Evolutionary conservation across 352 stramenopile species (phyloP).

Genomic region (Thraustotheca clavata): DNA sequence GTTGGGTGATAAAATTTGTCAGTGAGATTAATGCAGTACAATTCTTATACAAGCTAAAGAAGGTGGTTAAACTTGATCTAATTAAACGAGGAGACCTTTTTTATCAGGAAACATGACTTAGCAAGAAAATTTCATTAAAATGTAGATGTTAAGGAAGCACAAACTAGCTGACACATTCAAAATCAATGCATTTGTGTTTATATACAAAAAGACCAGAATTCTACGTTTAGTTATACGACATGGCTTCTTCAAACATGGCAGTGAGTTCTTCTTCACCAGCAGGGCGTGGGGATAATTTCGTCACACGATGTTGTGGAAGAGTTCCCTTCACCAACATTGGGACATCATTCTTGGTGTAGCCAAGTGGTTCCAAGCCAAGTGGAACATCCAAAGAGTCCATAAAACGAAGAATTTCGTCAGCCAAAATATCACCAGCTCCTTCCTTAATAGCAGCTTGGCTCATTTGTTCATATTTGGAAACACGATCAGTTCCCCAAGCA

Average conservation of each 20-base stretch:
- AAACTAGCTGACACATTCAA: too few species aligned
- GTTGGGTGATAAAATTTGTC: too few species aligned
- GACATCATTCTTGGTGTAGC: conserved; percentile 31
- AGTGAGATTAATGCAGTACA: too few species aligned
- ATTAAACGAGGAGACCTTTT: too few species aligned
- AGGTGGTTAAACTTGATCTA: too few species aligned
- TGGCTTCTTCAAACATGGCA: conserved; percentile 29
- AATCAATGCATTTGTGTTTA: too few species aligned
- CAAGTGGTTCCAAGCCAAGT: conserved; percentile 28
- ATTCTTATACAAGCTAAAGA: too few species aligned
- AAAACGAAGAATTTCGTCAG: conserved; percentile 33
- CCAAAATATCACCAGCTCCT: conserved; percentile 28
- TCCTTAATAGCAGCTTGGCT: conserved; percentile 14
- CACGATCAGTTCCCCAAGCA: conserved; percentile 23
- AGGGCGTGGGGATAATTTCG: conserved; percentile 31
- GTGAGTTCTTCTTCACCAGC: conserved; percentile 30
- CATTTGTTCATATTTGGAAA: conserved; percentile 21
- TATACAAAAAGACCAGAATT: too few species aligned
- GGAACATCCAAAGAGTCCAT: conserved; percentile 32
- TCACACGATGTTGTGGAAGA: conserved; percentile 37
- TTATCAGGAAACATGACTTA: too few species aligned
- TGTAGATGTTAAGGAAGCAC: too few species aligned
- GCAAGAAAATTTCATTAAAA: too few species aligned
- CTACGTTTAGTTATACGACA: too few species aligned
- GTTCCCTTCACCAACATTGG: conserved; percentile 32